Evolutionary conservation across 495 filamentous ascomycete species (phyloP).

Genomic region (Penicillium flavigenum): DNA sequence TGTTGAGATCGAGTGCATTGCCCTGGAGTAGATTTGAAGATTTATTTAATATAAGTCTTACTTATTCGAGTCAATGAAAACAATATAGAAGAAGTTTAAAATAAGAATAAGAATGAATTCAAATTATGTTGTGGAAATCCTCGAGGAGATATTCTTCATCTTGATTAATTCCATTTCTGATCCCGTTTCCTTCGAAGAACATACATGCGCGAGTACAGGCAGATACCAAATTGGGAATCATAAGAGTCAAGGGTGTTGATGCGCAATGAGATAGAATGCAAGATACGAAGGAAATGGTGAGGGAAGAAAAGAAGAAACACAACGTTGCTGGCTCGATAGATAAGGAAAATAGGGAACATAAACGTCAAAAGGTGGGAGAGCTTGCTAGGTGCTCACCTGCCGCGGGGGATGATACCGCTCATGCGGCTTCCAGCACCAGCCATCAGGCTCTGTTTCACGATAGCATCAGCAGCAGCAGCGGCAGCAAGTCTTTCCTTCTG

Average conservation of each 20-base stretch:
- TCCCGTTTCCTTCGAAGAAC: not conserved
- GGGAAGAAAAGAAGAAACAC: not conserved
- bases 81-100: not conserved
- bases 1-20: slow-evolving; percentile 89
- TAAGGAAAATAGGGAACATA: not conserved
- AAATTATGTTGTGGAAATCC: not conserved
- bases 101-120: not conserved
- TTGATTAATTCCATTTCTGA: slow-evolving; percentile 8
- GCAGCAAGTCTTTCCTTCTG: slow-evolving; percentile 94
- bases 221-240: slow-evolving; percentile 20
- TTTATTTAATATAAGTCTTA: not conserved
- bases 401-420: slow-evolving; percentile 51
- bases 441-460: slow-evolving; percentile 88
- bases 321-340: slow-evolving; percentile 1
- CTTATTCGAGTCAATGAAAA: slow-evolving; percentile 2
- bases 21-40: slow-evolving; percentile 47
- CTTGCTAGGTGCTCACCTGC: slow-evolving; percentile 8
- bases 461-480: slow-evolving; percentile 85
- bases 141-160: not conserved
- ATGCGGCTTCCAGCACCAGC: slow-evolving; percentile 64
- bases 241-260: slow-evolving; percentile 14
- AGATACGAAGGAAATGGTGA: not conserved
- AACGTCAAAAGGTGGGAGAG: not conserved
- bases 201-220: slow-evolving; percentile 7
- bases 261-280: slow-evolving; percentile 7